Percentiles rank a stretch among this genome's conserved stretches.
These are phyloP conservation scores for Lotmaria passim DNA, from an alignment of 208 protist genomes.

Conservation along the genomic window DNA sequence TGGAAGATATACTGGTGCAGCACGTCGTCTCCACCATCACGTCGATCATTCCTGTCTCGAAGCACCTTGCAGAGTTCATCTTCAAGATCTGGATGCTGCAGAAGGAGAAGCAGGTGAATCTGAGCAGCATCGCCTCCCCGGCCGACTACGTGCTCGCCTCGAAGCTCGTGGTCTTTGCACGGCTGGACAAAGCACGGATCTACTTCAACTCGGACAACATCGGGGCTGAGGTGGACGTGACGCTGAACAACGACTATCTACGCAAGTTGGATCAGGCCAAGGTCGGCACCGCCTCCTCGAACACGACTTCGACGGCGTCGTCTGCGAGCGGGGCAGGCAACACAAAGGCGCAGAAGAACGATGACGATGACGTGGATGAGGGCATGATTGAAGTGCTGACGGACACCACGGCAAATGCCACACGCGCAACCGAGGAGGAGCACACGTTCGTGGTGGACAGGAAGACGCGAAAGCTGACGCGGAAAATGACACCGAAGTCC, in stretches of 20 bases:
- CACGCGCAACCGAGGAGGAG: constrained; percentile 9
- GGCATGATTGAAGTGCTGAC: constrained; percentile 38
- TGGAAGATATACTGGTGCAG: constrained; percentile 27
- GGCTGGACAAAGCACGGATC: constrained; percentile 38
- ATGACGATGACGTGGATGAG: constrained; percentile 27
- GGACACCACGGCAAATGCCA: constrained; percentile 27
- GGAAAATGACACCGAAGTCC: neutral
- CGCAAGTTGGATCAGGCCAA: constrained; percentile 14
- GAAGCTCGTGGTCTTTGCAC: constrained; percentile 62
- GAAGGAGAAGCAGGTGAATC: constrained; percentile 49
- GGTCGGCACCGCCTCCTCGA: too few relatives aligned
- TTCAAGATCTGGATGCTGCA: constrained; percentile 75
- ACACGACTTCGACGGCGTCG: neutral
- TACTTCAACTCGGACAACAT: constrained; percentile 35
- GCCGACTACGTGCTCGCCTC: constrained; percentile 68
- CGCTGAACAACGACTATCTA: constrained; percentile 40
- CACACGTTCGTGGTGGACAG: constrained; percentile 36
- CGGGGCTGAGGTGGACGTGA: constrained; percentile 39
- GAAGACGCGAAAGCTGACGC: constrained; percentile 21
- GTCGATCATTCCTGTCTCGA: constrained; percentile 60
- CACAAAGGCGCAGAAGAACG: neutral
- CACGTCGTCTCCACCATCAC: constrained; percentile 38
- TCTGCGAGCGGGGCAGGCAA: neutral
- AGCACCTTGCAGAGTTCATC: constrained; percentile 56
- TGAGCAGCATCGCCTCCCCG: constrained; percentile 60